A percentile compares a stretch with the other conserved stretches of the same genome.
Evolutionary conservation across 768 basidiomycete species (phyloP).

Genomic region (Gymnopilus junonius): DNA sequence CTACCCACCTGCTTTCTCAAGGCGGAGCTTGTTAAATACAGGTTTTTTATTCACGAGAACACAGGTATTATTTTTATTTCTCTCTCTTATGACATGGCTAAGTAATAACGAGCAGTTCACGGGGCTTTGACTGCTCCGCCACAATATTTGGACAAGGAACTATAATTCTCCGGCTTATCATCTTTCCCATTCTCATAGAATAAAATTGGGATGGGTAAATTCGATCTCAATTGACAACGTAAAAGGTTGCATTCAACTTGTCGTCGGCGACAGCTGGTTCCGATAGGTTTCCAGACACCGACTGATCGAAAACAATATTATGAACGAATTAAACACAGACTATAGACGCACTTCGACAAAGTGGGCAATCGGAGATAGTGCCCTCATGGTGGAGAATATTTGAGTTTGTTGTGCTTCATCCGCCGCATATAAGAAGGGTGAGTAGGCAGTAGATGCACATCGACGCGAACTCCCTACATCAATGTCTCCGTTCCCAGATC

Average conservation of each 20-base stretch:
- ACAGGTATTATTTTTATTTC: no score
- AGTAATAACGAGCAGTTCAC: no score
- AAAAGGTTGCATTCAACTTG: not conserved
- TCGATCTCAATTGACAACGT: not conserved
- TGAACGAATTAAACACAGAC: not conserved
- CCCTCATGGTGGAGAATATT: not conserved
- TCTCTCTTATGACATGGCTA: no score
- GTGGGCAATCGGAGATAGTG: not conserved
- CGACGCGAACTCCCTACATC: no score
- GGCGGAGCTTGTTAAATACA: no score
- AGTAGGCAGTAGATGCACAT: no score
- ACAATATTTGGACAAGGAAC: not conserved
- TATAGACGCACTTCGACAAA: not conserved
- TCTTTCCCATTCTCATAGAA: no score
- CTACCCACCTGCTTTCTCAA: no score
- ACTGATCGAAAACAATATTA: not conserved
- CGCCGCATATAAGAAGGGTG: not conserved
- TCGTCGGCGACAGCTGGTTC: not conserved
- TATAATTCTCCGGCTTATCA: not conserved
- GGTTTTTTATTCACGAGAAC: no score
- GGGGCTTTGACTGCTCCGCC: not conserved
- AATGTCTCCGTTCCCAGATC: not conserved
- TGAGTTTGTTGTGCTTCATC: not conserved
- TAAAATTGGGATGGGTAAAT: not conserved
- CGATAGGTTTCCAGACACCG: not conserved